Base-by-base conservation (phyloP, 2,329 filamentous ascomycete species). In the Colletotrichum sp. region DNA sequence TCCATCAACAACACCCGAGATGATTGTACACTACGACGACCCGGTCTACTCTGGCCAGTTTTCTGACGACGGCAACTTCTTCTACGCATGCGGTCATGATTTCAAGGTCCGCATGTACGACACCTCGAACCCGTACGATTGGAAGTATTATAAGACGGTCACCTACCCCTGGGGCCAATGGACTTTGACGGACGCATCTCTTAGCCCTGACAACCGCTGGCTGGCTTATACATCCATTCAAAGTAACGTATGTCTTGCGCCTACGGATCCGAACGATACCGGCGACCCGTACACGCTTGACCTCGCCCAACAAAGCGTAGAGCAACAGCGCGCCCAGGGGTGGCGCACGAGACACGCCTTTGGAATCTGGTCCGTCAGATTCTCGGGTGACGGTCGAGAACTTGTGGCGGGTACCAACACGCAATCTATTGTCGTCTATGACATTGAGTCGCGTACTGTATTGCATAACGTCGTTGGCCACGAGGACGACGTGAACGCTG, bases 31-130 rank as follows among this genome's bases (percentile, higher is more conserved):
- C 81, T 98, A 96, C 82, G 92, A 96, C 71, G 90, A 93, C 7
- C 93, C 95, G 55, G 96, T 97, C 69, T 99, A 99, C 82, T 98
- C 95, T 5, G 97, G 97, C 2, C 96, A 99, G 82, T 99, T 99
- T 83, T 98, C 95, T 0, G 95, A 98, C 78, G 97, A 99, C 80
- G 97, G 97, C 30, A 98, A 98, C 84, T 99, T 99, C 87, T 99
- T 98, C 87, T 99, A 96, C 83, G 93, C 94, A 7, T 97, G 95
- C 81, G 94, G 94, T 12, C 95, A 98, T 84, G 96, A 99, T 84
- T 98, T 98, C 86, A 94, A 93, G 79, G 96, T 99, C 12, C 94
- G 96, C 69, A 96, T 99, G 95, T 99, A 99, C 85, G 96, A 99
- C 84, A 99, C 97, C 0, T 96, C 95, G 3, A 98, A 98, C 80